These are phyloP conservation scores for Zymoseptoria brevis DNA, from an alignment of 2,329 filamentous ascomycete species.

Conservation along the genomic window DNA sequence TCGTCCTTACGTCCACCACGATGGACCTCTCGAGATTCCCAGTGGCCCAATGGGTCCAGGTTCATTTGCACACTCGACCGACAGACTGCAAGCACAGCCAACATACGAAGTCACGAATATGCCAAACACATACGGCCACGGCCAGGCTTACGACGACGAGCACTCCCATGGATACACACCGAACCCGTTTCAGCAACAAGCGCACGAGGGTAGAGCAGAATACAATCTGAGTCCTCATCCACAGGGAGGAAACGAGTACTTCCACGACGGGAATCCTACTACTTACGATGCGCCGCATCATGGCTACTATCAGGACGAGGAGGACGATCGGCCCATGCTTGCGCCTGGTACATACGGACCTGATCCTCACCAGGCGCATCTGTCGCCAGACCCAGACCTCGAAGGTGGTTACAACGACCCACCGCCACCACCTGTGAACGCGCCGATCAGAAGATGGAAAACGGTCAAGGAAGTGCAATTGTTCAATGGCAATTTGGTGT, in stretches of 20 bases:
- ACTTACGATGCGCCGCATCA: slow-evolving; percentile 28
- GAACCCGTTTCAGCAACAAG: slow-evolving; percentile 33
- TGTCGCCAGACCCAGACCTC: slow-evolving; percentile 31
- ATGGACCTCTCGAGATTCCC: slow-evolving; percentile 60
- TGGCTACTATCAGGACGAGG: slow-evolving; percentile 56
- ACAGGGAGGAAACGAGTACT: slow-evolving; percentile 69
- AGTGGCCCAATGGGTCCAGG: slow-evolving; percentile 46
- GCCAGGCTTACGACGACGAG: slow-evolving; percentile 51
- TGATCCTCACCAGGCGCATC: slow-evolving; percentile 41
- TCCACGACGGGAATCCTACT: slow-evolving; percentile 53
- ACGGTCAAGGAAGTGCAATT: slow-evolving; percentile 94
- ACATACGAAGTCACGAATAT: slow-evolving; percentile 70
- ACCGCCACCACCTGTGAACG: slow-evolving; percentile 46
- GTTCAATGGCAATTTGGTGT: slow-evolving; percentile 91
- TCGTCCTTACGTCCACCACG: slow-evolving; percentile 52
- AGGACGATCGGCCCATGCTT: slow-evolving; percentile 71
- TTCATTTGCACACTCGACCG: slow-evolving; percentile 46
- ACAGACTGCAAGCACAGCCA: slow-evolving; percentile 73
- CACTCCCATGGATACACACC: slow-evolving; percentile 37
- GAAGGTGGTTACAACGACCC: slow-evolving; percentile 35
- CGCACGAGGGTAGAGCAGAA: slow-evolving; percentile 45
- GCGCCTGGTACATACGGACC: slow-evolving; percentile 55
- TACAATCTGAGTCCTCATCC: slow-evolving; percentile 66
- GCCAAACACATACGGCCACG: slow-evolving; percentile 54
- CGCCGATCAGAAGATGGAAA: slow-evolving; percentile 80